A percentile compares a stretch with the other conserved stretches of the same genome.
Evolutionary conservation across 1,284 basidiomycete species (phyloP).

Genomic region (Ceratobasidium sp.): DNA sequence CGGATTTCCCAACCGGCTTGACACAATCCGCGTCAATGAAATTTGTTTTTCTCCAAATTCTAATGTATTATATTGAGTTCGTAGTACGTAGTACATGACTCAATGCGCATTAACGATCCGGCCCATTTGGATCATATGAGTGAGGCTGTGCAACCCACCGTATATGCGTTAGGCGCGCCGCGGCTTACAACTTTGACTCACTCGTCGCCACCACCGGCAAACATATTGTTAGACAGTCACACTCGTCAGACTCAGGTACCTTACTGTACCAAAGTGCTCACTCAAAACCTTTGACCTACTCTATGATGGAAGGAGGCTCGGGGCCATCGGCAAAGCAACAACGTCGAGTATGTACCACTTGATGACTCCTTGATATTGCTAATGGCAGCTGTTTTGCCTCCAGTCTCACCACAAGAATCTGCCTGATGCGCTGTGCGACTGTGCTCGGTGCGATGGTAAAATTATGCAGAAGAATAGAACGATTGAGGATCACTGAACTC

Average conservation of each 20-base stretch:
- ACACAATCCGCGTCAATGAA: not conserved
- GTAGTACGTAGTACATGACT: not conserved
- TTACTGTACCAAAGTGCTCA: not conserved
- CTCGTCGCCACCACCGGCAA: not conserved
- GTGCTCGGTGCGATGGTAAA: not conserved
- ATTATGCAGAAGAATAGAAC: not conserved
- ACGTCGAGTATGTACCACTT: not conserved
- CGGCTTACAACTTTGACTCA: not conserved
- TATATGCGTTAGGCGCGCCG: conserved; percentile 1
- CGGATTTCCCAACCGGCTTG: not conserved
- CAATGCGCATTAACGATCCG: no score
- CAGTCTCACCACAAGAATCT: not conserved
- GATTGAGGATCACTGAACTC: not conserved
- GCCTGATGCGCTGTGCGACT: not conserved
- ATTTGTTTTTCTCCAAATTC: not conserved
- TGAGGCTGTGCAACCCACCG: not conserved
- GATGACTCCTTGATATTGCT: not conserved
- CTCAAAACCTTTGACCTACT: not conserved
- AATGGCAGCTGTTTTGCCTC: not conserved
- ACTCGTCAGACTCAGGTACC: not conserved
- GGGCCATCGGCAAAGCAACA: not conserved
- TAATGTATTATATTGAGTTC: not conserved
- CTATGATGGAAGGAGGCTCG: not conserved
- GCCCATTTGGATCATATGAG: not conserved
- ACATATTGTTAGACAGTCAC: not conserved